These are phyloP conservation scores for Auxenochlorella pyrenoidosa DNA, from an alignment of 139 green algal species.

Conservation along the genomic window DNA sequence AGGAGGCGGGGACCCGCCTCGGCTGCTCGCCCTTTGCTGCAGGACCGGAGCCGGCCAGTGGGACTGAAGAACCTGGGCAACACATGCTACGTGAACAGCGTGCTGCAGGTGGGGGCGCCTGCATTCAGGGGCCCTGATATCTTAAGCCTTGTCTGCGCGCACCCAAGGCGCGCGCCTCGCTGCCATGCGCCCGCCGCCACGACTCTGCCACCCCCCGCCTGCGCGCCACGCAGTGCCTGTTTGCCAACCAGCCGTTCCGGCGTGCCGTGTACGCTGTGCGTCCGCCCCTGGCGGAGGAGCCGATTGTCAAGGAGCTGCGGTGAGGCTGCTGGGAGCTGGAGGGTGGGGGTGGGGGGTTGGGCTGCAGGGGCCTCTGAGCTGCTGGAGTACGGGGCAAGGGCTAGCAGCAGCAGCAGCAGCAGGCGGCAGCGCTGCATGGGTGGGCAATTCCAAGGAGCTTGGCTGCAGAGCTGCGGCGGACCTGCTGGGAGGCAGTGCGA, in stretches of 20 bases:
- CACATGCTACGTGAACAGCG: slow-evolving; percentile 91
- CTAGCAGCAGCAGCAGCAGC: neutral
- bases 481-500: too few relatives aligned
- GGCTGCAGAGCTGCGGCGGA: too few relatives aligned
- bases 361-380: too few relatives aligned
- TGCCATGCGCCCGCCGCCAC: too few relatives aligned
- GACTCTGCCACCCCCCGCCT: too few relatives aligned
- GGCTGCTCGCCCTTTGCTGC: neutral
- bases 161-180: too few relatives aligned
- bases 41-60: slow-evolving; percentile 45
- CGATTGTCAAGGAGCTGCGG: slow-evolving; percentile 51
- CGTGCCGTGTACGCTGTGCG: slow-evolving; percentile 60
- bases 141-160: too few relatives aligned
- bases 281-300: slow-evolving; percentile 22
- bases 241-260: slow-evolving; percentile 68
- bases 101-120: slow-evolving; percentile 53
- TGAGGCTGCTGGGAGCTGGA: slow-evolving; percentile 10
- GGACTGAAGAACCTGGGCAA: slow-evolving; percentile 89
- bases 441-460: too few relatives aligned
- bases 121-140: too few relatives aligned
- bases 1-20: neutral
- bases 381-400: too few relatives aligned
- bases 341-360: too few relatives aligned
- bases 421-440: too few relatives aligned
- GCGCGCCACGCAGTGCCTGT: slow-evolving; percentile 75